These are phyloP conservation scores for Xerocomus brunneocitrinus DNA, from an alignment of 768 basidiomycete species.

Conservation along the genomic window DNA sequence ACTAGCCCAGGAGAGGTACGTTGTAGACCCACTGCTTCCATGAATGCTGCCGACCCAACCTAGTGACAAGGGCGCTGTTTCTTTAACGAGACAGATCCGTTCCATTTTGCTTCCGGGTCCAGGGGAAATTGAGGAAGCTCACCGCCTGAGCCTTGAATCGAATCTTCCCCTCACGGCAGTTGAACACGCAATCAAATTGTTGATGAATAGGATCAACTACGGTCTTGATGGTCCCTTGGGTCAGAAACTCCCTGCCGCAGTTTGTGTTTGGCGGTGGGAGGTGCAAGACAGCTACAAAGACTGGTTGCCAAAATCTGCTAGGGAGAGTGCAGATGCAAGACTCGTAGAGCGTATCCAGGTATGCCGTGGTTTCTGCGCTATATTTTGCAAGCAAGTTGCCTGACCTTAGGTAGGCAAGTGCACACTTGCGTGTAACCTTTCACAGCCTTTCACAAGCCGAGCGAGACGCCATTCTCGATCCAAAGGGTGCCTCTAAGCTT, in stretches of 20 bases:
- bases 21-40: not conserved
- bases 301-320: conserved; percentile 64
- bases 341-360: conserved; percentile 64
- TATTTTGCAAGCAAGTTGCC: not conserved
- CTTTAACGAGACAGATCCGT: conserved; percentile 66
- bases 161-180: conserved; percentile 45
- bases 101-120: conserved; percentile 61
- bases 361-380: conserved; percentile 12
- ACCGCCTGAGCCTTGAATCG: conserved; percentile 31
- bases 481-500: conserved; percentile 37
- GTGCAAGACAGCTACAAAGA: conserved; percentile 52
- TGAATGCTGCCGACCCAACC: conserved; percentile 9
- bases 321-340: conserved; percentile 59
- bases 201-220: conserved; percentile 74
- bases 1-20: conserved; percentile 80
- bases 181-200: conserved; percentile 58
- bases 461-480: conserved; percentile 50
- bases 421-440: conserved; percentile 51
- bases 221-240: conserved; percentile 56
- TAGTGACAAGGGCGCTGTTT: conserved; percentile 68
- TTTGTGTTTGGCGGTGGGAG: conserved; percentile 87
- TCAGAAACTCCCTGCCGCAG: conserved; percentile 53
- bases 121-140: conserved; percentile 48
- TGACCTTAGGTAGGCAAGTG: conserved; percentile 47
- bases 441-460: conserved; percentile 55